These are phyloP conservation scores for Penicillium pulvis DNA, from an alignment of 495 filamentous ascomycete species.

Conservation along the genomic window DNA sequence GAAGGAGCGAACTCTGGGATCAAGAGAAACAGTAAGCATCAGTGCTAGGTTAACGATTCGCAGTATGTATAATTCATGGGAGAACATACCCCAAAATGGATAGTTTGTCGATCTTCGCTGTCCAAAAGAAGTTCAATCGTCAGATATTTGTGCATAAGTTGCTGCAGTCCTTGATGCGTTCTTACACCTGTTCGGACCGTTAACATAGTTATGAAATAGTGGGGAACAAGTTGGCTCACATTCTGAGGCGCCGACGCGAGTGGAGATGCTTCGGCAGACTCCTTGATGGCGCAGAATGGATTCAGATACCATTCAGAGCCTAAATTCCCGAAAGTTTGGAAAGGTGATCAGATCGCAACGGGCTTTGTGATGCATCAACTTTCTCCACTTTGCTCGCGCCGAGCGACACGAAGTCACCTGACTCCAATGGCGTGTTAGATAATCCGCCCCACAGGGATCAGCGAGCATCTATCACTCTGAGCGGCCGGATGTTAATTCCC, in stretches of 20 bases:
- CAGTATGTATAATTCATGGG: background rate
- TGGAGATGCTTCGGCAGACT: background rate
- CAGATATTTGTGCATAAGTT: slow-evolving; percentile 5
- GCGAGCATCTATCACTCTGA: slow-evolving; percentile 16
- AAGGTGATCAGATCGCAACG: slow-evolving; percentile 16
- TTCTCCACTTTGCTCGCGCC: slow-evolving; percentile 28
- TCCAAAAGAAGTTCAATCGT: slow-evolving; percentile 9
- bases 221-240: background rate
- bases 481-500: slow-evolving; percentile 22
- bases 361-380: slow-evolving; percentile 24
- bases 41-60: background rate
- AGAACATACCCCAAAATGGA: slow-evolving; percentile 70
- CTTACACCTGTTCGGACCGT: slow-evolving; percentile 33
- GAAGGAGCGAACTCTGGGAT: slow-evolving; percentile 82
- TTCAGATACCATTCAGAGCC: background rate
- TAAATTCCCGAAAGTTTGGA: background rate
- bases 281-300: background rate
- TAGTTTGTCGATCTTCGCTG: slow-evolving; percentile 83
- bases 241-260: background rate
- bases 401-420: slow-evolving; percentile 40
- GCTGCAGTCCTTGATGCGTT: background rate
- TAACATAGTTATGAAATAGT: background rate
- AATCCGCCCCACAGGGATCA: slow-evolving; percentile 26
- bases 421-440: slow-evolving; percentile 1
- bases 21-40: background rate